Conservation (phyloP, 306 rosid genomes). For the Purshia tridentata region DNA sequence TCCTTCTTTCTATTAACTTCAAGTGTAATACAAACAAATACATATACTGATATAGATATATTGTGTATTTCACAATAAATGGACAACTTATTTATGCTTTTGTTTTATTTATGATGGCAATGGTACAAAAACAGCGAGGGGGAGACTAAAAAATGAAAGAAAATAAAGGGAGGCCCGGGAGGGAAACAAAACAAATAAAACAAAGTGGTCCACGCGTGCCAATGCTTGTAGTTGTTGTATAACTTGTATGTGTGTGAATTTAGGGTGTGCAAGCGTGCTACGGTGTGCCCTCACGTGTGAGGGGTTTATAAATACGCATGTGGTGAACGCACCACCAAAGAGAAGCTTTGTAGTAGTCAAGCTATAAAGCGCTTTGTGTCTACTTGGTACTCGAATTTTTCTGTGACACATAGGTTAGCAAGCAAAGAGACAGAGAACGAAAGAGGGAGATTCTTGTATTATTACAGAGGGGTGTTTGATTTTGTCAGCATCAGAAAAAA, state of each 20-base stretch:
- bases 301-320: constrained; percentile 49
- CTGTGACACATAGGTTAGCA: constrained; percentile 30
- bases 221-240: constrained; percentile 7
- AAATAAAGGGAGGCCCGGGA: background rate
- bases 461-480: constrained; percentile 10
- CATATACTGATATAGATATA: too few species aligned
- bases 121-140: background rate
- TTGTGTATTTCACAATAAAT: background rate
- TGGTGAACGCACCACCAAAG: constrained; percentile 24
- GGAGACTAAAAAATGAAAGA: background rate
- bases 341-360: constrained; percentile 21
- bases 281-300: constrained; percentile 51
- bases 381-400: constrained; percentile 32
- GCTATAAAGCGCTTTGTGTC: constrained; percentile 25
- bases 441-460: constrained; percentile 30
- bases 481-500: constrained; percentile 16
- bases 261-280: constrained; percentile 35
- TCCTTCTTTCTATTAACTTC: too few species aligned
- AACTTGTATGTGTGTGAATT: constrained; percentile 9
- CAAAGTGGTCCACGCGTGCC: constrained; percentile 64
- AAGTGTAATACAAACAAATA: too few species aligned
- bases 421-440: constrained; percentile 28
- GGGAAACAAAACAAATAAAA: constrained; percentile 11
- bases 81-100: background rate
- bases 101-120: background rate